phyloP scores from a whole-genome alignment of 129 eudicot species.

The Saposhnikovia divaricata region DNA sequence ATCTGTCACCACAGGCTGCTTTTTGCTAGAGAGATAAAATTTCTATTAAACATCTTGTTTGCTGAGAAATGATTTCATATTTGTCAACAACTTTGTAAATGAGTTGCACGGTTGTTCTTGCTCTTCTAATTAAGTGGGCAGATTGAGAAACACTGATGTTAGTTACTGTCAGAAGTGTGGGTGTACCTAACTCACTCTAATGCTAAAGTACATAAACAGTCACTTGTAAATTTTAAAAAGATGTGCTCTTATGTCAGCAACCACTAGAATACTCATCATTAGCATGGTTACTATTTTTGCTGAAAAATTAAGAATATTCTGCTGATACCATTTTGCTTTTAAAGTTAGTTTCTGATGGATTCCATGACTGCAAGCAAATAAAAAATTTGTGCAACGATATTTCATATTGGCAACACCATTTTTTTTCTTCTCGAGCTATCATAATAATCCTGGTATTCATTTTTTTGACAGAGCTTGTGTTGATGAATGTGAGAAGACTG shows the following conservation, averaged over 20 bases:
- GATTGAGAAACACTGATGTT: background rate
- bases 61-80: background rate
- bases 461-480: conserved; percentile 60
- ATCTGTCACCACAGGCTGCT: background rate
- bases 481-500: conserved; percentile 84
- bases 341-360: background rate
- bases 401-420: background rate
- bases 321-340: background rate
- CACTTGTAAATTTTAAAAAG: background rate
- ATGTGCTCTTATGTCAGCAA: background rate
- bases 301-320: background rate
- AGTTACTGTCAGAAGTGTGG: conserved; percentile 7
- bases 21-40: background rate
- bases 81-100: background rate
- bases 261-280: background rate
- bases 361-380: background rate
- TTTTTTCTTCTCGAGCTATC: conserved; percentile 15
- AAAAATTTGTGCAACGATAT: background rate
- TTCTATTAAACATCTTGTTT: background rate
- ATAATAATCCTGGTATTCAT: conserved; percentile 2
- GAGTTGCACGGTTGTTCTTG: background rate
- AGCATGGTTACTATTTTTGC: background rate
- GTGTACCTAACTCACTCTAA: background rate
- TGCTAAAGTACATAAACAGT: background rate
- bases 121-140: background rate